phyloP scores from a whole-genome alignment of 2,329 filamentous ascomycete species.

The Diaporthe sp. region DNA sequence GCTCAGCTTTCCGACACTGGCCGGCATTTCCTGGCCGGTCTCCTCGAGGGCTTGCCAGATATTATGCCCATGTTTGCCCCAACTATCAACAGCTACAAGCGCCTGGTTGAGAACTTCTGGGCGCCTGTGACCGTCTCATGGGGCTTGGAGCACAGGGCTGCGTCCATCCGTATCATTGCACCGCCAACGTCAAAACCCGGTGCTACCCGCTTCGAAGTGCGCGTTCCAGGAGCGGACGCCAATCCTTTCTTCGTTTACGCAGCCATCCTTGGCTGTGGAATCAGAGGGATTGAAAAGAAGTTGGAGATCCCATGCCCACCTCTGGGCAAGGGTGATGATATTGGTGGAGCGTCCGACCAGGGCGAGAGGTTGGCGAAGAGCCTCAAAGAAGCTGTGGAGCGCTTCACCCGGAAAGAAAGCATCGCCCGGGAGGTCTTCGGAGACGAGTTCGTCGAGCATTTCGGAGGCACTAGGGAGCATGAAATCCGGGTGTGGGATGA shows the following conservation, averaged over 20 bases:
- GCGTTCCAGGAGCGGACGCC: slow-evolving; percentile 93
- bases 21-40: slow-evolving; percentile 90
- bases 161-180: slow-evolving; percentile 89
- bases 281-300: slow-evolving; percentile 93
- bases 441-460: slow-evolving; percentile 96
- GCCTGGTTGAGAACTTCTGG: slow-evolving; percentile 99
- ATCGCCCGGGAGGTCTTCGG: slow-evolving; percentile 95
- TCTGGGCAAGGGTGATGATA: slow-evolving; percentile 85
- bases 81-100: slow-evolving; percentile 98
- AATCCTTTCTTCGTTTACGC: slow-evolving; percentile 91
- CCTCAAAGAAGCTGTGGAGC: slow-evolving; percentile 84
- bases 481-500: slow-evolving; percentile 94
- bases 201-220: slow-evolving; percentile 91
- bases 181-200: slow-evolving; percentile 88
- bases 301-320: slow-evolving; percentile 86
- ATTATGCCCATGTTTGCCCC: slow-evolving; percentile 96
- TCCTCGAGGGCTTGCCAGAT: slow-evolving; percentile 90
- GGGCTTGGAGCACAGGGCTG: slow-evolving; percentile 95
- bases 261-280: slow-evolving; percentile 88
- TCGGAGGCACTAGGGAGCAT: slow-evolving; percentile 90
- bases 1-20: slow-evolving; percentile 88
- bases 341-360: slow-evolving; percentile 78
- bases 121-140: slow-evolving; percentile 97
- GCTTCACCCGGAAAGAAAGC: slow-evolving; percentile 83
- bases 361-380: slow-evolving; percentile 86